These are phyloP conservation scores for Neurospora sp. DNA, from an alignment of 495 filamentous ascomycete species.

Conservation along the genomic window DNA sequence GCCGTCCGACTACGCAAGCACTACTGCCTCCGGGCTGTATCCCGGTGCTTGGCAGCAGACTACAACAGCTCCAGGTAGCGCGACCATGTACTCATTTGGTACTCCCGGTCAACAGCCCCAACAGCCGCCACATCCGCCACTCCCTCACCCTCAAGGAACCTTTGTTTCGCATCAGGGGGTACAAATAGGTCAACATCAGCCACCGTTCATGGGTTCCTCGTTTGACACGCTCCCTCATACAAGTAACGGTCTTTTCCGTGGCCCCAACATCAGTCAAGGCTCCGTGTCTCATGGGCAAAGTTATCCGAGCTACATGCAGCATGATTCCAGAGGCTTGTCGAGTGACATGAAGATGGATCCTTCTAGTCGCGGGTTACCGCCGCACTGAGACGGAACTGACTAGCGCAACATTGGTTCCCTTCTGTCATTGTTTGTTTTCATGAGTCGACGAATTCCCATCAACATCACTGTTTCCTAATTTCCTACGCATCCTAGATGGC, in stretches of 20 bases:
- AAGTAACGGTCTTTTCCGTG: conserved; percentile 12
- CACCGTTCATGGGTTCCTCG: conserved; percentile 13
- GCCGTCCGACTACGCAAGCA: conserved; percentile 23
- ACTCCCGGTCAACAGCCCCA: conserved; percentile 9
- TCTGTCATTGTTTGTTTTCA: background rate
- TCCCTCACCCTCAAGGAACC: conserved; percentile 6
- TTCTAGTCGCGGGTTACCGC: conserved; percentile 4
- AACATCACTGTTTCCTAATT: background rate
- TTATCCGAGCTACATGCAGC: conserved; percentile 2
- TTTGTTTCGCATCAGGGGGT: conserved; percentile 21
- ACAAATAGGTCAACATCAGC: conserved; percentile 10
- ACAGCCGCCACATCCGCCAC: conserved; percentile 5
- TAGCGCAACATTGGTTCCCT: background rate
- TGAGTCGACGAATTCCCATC: background rate
- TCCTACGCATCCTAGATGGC: background rate
- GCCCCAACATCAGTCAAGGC: conserved; percentile 4
- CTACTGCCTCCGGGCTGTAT: conserved; percentile 23
- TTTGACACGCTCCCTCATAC: conserved; percentile 22
- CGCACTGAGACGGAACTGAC: background rate
- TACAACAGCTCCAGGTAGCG: conserved; percentile 20
- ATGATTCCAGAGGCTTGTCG: conserved; percentile 1
- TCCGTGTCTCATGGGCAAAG: conserved; percentile 4
- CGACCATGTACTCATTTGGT: conserved; percentile 20
- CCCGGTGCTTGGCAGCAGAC: conserved; percentile 15
- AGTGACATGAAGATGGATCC: conserved; percentile 7